These are phyloP conservation scores for Tetradesmus lagerheimii DNA, from an alignment of 139 green algal genomes.

Conservation along the genomic window DNA sequence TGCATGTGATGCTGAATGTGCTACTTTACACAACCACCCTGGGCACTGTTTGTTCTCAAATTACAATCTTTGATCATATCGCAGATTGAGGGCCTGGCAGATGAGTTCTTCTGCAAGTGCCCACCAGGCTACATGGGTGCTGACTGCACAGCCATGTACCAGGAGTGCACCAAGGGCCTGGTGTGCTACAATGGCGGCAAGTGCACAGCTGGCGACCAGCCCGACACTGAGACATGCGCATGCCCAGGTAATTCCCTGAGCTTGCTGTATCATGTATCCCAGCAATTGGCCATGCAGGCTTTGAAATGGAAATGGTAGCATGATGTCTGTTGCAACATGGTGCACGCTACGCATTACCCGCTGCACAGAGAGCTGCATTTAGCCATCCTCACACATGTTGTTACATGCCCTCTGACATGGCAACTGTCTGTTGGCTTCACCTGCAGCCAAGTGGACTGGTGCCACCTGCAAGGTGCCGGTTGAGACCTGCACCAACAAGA, in stretches of 20 bases:
- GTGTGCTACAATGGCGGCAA: constrained; percentile 48
- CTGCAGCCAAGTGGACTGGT: constrained; percentile 37
- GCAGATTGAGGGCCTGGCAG: constrained; percentile 41
- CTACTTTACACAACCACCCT: not conserved
- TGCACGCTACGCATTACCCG: not conserved
- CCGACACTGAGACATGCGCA: constrained; percentile 17
- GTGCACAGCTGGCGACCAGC: constrained; percentile 30
- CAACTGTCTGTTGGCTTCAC: not conserved
- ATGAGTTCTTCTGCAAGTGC: constrained; percentile 43
- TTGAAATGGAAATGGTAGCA: too few relatives aligned
- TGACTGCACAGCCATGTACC: constrained; percentile 27
- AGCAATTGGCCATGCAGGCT: too few relatives aligned
- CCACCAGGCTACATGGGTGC: constrained; percentile 28
- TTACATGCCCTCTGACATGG: not conserved
- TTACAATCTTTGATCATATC: not conserved
- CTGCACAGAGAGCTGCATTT: not conserved
- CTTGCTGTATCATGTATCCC: too few relatives aligned
- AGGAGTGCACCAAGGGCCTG: constrained; percentile 41
- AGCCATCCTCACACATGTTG: not conserved
- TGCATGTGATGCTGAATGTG: not conserved
- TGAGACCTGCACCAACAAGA: constrained; percentile 35
- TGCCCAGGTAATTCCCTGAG: constrained; percentile 1
- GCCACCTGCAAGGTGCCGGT: constrained; percentile 47
- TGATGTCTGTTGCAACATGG: too few relatives aligned
- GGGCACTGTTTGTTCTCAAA: not conserved